phyloP scores from a whole-genome alignment of 495 filamentous ascomycete species.

The Neurospora pannonica region DNA sequence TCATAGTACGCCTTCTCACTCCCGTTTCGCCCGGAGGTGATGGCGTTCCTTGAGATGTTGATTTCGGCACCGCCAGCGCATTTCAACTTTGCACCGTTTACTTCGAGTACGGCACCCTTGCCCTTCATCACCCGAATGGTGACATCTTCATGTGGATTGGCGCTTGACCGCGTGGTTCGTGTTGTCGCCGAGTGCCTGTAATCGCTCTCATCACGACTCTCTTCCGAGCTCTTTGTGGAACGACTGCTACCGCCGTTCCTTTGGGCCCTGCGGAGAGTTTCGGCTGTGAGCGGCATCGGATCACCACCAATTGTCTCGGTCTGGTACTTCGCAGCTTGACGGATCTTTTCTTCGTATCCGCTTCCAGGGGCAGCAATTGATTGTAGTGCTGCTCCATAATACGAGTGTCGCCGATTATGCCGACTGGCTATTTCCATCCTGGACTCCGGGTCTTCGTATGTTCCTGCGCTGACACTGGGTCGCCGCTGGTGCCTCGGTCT shows the following conservation, averaged over 20 bases:
- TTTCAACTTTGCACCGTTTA: slow-evolving; percentile 43
- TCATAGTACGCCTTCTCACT: slow-evolving; percentile 34
- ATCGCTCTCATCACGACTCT: slow-evolving; percentile 48
- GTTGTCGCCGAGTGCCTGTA: slow-evolving; percentile 45
- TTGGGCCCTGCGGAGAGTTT: slow-evolving; percentile 35
- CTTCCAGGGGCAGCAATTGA: slow-evolving; percentile 17
- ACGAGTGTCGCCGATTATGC: slow-evolving; percentile 20
- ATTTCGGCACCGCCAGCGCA: slow-evolving; percentile 44
- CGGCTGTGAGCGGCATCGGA: slow-evolving; percentile 38
- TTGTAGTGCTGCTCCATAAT: slow-evolving; percentile 14
- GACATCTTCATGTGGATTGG: slow-evolving; percentile 37
- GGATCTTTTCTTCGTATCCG: slow-evolving; percentile 42
- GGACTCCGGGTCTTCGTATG: slow-evolving; percentile 17
- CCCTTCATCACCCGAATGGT: slow-evolving; percentile 43
- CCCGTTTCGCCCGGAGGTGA: slow-evolving; percentile 19
- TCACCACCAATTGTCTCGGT: slow-evolving; percentile 36
- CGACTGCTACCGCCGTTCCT: slow-evolving; percentile 39
- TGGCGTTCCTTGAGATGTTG: slow-evolving; percentile 25
- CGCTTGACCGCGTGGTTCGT: slow-evolving; percentile 40
- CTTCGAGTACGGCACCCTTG: slow-evolving; percentile 30
- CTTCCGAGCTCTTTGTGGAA: slow-evolving; percentile 39
- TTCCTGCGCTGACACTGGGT: slow-evolving; percentile 11
- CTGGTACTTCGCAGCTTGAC: slow-evolving; percentile 39
- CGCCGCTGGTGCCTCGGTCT: slow-evolving; percentile 3
- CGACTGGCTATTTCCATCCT: slow-evolving; percentile 20